Conservation (phyloP, 1,284 basidiomycete species). For the Cystobasidium slooffiae region DNA sequence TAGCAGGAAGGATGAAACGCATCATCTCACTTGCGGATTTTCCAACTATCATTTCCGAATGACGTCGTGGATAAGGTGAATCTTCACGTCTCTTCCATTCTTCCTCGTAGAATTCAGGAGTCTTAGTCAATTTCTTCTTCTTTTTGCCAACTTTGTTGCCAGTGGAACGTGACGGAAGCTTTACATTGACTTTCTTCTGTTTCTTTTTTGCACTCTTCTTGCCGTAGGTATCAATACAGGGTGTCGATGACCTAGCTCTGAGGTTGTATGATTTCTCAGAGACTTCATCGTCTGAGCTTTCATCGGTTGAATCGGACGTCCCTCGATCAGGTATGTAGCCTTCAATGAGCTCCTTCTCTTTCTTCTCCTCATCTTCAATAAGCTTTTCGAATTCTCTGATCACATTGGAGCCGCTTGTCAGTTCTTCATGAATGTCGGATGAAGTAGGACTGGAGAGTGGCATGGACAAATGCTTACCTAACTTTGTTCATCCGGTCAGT, state of each 20-base stretch:
- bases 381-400: conserved; percentile 7
- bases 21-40: background rate
- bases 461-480: background rate
- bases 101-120: conserved; percentile 5
- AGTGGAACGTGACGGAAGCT: background rate
- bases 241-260: background rate
- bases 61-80: conserved; percentile 12
- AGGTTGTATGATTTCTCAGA: background rate
- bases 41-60: background rate
- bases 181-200: background rate
- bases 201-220: background rate
- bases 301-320: background rate
- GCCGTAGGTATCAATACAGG: background rate
- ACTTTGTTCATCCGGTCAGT: background rate
- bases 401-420: background rate
- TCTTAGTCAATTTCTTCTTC: conserved; percentile 1
- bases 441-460: background rate
- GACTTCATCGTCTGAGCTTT: background rate
- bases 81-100: conserved; percentile 23
- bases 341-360: background rate
- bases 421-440: background rate
- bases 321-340: background rate
- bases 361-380: conserved; percentile 15
- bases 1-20: background rate
- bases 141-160: background rate